Evolutionary conservation across 257 asterid species (phyloP).

Genomic region (Nicotiana obtusifolia): DNA sequence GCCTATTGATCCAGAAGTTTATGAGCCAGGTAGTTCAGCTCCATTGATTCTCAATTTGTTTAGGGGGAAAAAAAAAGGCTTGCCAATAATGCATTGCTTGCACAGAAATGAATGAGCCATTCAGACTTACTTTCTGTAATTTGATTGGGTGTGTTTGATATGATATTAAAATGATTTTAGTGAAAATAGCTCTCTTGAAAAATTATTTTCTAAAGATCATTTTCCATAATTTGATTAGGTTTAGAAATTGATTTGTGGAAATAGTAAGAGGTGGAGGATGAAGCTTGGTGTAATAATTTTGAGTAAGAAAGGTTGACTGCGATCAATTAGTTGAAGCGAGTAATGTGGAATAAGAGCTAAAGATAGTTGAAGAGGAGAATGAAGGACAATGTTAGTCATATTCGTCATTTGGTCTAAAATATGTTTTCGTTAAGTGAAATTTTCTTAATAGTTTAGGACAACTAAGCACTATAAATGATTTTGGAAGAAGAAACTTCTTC

Average conservation of each 20-base stretch:
- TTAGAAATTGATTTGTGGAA: background rate
- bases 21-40: slow-evolving; percentile 56
- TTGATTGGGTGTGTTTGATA: background rate
- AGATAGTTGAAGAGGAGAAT: no score
- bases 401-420: background rate
- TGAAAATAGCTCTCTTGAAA: background rate
- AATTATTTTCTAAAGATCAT: no score
- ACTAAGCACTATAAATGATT: background rate
- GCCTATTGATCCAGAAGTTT: slow-evolving; percentile 74
- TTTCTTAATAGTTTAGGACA: background rate
- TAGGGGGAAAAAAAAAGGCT: background rate
- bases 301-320: no score
- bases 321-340: no score
- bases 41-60: background rate
- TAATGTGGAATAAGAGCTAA: no score
- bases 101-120: background rate
- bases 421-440: background rate
- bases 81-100: slow-evolving; percentile 1
- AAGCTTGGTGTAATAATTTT: no score
- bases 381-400: no score
- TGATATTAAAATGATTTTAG: background rate
- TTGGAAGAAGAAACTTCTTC: background rate
- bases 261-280: background rate
- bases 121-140: no score
- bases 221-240: background rate